These are phyloP conservation scores for Prunus padus DNA, from an alignment of 306 rosid species.

Conservation along the genomic window DNA sequence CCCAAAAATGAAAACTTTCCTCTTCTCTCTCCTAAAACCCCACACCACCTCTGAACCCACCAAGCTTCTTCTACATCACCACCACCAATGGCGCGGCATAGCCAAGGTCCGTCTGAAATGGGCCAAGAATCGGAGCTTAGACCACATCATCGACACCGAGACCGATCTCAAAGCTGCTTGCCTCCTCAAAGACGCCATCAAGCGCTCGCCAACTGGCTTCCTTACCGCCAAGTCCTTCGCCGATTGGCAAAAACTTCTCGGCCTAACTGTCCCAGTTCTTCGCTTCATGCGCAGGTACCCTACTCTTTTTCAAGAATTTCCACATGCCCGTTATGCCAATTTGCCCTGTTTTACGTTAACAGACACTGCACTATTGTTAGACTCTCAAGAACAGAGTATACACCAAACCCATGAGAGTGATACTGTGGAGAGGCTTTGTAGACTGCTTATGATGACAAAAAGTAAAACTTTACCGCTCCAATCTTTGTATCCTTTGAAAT, in stretches of 20 bases:
- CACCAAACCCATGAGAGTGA: constrained; percentile 52
- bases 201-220: constrained; percentile 76
- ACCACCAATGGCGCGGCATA: constrained; percentile 63
- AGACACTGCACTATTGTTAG: constrained; percentile 60
- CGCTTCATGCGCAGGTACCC: constrained; percentile 94
- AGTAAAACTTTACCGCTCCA: constrained; percentile 47
- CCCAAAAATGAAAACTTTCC: constrained; percentile 10
- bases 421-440: constrained; percentile 54
- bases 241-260: constrained; percentile 86
- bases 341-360: constrained; percentile 74
- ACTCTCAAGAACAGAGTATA: constrained; percentile 57
- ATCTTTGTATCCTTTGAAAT: constrained; percentile 58
- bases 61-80: constrained; percentile 22
- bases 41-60: not conserved
- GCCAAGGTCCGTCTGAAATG: constrained; percentile 81
- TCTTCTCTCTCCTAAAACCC: constrained; percentile 33
- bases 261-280: constrained; percentile 86
- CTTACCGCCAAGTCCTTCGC: constrained; percentile 67
- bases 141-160: constrained; percentile 82
- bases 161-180: constrained; percentile 84
- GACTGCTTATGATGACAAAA: constrained; percentile 75
- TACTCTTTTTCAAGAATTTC: constrained; percentile 76
- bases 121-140: constrained; percentile 79
- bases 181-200: constrained; percentile 83
- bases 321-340: constrained; percentile 70